Percentiles rank a stretch among this genome's conserved stretches.
Conservation (phyloP, 306 rosid genomes). For the Ceratonia siliqua region DNA sequence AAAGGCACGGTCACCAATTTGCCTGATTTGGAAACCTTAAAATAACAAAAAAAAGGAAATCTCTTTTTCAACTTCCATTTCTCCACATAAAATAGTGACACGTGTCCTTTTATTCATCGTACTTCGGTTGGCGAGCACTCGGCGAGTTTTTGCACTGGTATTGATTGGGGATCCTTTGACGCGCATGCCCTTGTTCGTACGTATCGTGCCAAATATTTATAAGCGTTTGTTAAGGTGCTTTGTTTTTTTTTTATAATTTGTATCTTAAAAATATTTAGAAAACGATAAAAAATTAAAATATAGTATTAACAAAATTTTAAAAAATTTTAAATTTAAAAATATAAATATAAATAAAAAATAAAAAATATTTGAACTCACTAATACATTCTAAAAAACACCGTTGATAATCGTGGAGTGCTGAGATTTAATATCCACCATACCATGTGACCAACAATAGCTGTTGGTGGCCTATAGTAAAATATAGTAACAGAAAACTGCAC, state of each 20-base stretch:
- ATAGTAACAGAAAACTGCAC: neutral
- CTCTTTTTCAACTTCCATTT: neutral
- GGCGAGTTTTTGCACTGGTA: neutral
- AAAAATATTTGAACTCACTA: neutral
- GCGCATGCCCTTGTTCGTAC: slow-evolving; percentile 17
- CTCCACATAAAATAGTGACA: slow-evolving; percentile 29
- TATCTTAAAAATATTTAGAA: no score
- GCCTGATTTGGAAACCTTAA: slow-evolving; percentile 69
- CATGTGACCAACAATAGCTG: slow-evolving; percentile 34
- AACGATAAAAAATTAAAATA: no score
- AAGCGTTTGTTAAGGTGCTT: no score
- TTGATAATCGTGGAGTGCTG: neutral
- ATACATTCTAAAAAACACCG: no score
- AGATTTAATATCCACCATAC: slow-evolving; percentile 26
- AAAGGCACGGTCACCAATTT: slow-evolving; percentile 25
- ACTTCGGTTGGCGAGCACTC: slow-evolving; percentile 20
- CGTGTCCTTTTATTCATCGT: slow-evolving; percentile 42
- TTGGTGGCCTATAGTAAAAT: slow-evolving; percentile 7
- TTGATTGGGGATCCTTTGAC: slow-evolving; percentile 11
- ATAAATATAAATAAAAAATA: no score
- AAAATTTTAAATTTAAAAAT: no score
- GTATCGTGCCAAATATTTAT: neutral
- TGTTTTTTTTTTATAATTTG: no score
- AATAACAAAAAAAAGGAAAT: slow-evolving; percentile 24
- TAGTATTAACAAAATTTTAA: no score